Conservation (phyloP, 306 rosid species). For the Acmispon strigosus region DNA sequence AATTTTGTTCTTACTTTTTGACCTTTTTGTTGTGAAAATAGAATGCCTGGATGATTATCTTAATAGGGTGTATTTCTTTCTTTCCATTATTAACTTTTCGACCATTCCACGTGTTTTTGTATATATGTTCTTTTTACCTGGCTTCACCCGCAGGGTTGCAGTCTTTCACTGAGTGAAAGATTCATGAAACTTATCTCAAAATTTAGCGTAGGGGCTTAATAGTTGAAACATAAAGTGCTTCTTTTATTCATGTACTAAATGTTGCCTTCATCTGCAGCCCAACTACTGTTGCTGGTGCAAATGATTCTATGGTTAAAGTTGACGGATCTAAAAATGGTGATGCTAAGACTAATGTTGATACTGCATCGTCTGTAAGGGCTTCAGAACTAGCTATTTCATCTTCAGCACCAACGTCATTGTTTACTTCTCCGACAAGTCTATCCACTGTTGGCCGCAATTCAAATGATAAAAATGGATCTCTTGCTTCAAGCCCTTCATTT, state of each 20-base stretch:
- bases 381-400: slow-evolving; percentile 37
- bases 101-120: not conserved
- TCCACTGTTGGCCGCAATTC: slow-evolving; percentile 33
- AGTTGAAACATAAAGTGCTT: not conserved
- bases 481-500: slow-evolving; percentile 32
- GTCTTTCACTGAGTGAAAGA: not conserved
- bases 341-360: slow-evolving; percentile 18
- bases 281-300: slow-evolving; percentile 19
- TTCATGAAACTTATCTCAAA: not conserved
- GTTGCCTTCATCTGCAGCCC: slow-evolving; percentile 43
- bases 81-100: not conserved
- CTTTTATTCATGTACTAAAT: slow-evolving; percentile 9
- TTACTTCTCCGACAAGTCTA: slow-evolving; percentile 27
- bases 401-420: slow-evolving; percentile 33
- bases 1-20: not conserved
- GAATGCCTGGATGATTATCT: not conserved
- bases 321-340: slow-evolving; percentile 33
- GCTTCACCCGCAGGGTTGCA: not conserved
- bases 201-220: not conserved
- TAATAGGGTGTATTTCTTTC: not conserved
- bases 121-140: not conserved
- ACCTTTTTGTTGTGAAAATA: not conserved
- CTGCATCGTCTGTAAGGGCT: slow-evolving; percentile 28
- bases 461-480: slow-evolving; percentile 42
- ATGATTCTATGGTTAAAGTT: slow-evolving; percentile 24